These are phyloP conservation scores for Podila verticillata DNA, from an alignment of 192 early-diverging fungal species.

Conservation along the genomic window DNA sequence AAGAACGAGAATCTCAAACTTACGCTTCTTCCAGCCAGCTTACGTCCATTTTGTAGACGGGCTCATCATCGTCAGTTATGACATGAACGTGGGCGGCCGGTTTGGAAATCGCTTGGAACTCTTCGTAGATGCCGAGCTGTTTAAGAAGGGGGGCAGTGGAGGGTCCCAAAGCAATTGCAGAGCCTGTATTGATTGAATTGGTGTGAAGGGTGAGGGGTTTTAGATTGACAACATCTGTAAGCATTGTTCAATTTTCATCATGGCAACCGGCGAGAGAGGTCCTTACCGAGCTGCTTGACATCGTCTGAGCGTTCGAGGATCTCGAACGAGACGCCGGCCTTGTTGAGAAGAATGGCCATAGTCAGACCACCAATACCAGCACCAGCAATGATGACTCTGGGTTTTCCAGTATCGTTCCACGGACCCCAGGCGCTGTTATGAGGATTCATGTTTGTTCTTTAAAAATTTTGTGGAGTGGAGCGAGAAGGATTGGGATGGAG, in stretches of 20 bases:
- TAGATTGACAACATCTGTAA: no score
- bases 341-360: not conserved
- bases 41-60: not conserved
- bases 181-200: not conserved
- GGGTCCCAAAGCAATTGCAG: not conserved
- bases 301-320: not conserved
- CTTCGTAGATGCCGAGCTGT: slow-evolving; percentile 5
- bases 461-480: no score
- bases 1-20: not conserved
- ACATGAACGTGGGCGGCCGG: not conserved
- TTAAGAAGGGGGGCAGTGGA: not conserved
- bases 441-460: no score
- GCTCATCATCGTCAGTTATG: not conserved
- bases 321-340: not conserved
- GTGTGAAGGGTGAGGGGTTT: no score
- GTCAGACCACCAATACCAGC: not conserved
- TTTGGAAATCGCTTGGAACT: not conserved
- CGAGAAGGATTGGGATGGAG: no score
- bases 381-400: not conserved
- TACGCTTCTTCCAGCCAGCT: not conserved
- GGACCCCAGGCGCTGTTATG: no score
- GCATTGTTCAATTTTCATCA: no score
- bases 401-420: no score
- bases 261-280: no score
- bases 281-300: not conserved